Evolutionary conservation across 345 rosid genomes (phyloP).

Genomic region (Brassica cretica): DNA sequence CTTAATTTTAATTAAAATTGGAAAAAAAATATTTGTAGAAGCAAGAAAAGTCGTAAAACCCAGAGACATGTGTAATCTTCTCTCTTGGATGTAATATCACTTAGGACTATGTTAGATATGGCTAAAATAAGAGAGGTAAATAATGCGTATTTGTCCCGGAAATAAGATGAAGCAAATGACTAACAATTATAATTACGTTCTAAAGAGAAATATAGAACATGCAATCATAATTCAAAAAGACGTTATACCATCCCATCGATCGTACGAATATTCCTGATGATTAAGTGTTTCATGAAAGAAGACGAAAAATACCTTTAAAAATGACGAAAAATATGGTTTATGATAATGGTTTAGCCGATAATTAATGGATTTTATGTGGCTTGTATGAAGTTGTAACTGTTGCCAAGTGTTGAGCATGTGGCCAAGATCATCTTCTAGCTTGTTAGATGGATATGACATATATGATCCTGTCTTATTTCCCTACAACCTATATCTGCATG

Average conservation of each 20-base stretch:
- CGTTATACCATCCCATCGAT: not conserved
- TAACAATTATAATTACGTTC: not conserved
- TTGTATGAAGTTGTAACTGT: constrained; percentile 10
- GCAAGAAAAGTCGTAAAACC: not conserved
- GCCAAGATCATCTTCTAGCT: constrained; percentile 28
- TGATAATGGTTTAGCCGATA: not conserved
- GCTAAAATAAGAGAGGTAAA: not conserved
- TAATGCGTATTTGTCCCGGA: not conserved
- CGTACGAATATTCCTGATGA: constrained; percentile 5
- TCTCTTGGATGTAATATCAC: not conserved
- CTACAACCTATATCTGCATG: not conserved
- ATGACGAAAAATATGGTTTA: constrained; percentile 1
- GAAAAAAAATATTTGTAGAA: not conserved
- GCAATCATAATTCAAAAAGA: not conserved
- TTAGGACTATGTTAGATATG: not conserved
- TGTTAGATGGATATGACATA: constrained; percentile 27
- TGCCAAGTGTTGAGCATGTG: constrained; percentile 32
- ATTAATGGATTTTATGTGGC: constrained; percentile 21
- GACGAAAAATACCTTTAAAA: not conserved
- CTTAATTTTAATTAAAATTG: not conserved
- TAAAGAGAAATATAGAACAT: constrained; percentile 3
- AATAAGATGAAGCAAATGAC: constrained; percentile 4
- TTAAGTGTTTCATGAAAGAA: constrained; percentile 4
- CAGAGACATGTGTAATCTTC: not conserved
- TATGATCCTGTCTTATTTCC: constrained; percentile 10